These are phyloP conservation scores for Chenopodium formosanum DNA, from an alignment of 148 eudicot genomes.

Conservation along the genomic window DNA sequence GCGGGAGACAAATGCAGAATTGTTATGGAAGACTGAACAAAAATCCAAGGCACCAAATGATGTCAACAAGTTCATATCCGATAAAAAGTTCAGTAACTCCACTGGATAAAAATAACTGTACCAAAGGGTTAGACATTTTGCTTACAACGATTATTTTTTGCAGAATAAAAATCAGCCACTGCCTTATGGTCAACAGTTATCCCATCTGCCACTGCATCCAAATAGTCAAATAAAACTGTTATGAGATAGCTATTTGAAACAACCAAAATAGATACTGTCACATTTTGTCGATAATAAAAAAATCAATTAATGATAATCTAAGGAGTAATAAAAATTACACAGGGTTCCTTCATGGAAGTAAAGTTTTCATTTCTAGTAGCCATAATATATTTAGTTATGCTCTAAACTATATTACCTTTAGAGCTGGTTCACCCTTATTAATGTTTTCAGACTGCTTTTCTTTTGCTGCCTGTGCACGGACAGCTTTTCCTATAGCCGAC, in stretches of 20 bases:
- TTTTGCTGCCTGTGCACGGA: conserved; percentile 75
- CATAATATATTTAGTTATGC: not conserved
- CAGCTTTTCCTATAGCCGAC: conserved; percentile 87
- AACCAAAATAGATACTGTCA: too few species aligned
- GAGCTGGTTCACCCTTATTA: conserved; percentile 74
- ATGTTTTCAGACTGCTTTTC: conserved; percentile 61
- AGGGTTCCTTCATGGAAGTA: not conserved
- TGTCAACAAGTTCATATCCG: too few species aligned
- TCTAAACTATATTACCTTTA: conserved; percentile 48
- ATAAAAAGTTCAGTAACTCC: too few species aligned
- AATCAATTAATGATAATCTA: not conserved
- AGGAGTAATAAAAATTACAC: not conserved
- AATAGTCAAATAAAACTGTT: conserved; percentile 10
- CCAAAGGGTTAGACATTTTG: not conserved
- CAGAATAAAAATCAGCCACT: too few species aligned
- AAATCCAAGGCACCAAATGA: too few species aligned
- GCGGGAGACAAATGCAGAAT: too few species aligned
- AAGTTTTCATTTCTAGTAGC: not conserved
- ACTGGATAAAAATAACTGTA: too few species aligned
- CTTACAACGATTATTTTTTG: conserved; percentile 28
- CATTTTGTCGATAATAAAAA: not conserved
- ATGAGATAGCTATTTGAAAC: not conserved
- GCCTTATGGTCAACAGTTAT: conserved; percentile 28
- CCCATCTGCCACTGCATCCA: conserved; percentile 86
- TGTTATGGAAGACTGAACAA: too few species aligned